These are phyloP conservation scores for Pezicula carpinea DNA, from an alignment of 2,329 filamentous ascomycete genomes.

Conservation along the genomic window DNA sequence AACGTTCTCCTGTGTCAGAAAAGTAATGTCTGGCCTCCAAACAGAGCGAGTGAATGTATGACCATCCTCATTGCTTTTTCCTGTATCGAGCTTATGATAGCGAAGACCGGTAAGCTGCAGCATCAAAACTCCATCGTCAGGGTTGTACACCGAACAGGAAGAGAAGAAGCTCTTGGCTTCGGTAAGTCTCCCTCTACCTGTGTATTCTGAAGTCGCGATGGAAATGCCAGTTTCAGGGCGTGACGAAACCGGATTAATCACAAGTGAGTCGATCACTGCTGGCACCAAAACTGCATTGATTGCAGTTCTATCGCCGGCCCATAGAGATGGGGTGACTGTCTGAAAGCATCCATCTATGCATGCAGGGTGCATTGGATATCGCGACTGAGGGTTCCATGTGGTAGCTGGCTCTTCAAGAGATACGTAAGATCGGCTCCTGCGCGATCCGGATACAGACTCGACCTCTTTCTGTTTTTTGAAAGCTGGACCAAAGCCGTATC, in stretches of 20 bases:
- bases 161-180: constrained; percentile 5
- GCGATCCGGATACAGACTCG: constrained; percentile 13
- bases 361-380: constrained; percentile 30
- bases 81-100: constrained; percentile 10
- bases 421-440: constrained; percentile 13
- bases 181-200: constrained; percentile 6
- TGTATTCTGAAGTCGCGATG: constrained; percentile 5
- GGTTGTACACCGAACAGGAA: constrained; percentile 11
- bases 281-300: constrained; percentile 16
- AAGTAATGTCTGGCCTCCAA: constrained; percentile 21
- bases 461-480: constrained; percentile 11
- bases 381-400: constrained; percentile 17
- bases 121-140: constrained; percentile 14
- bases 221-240: constrained; percentile 3
- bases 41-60: constrained; percentile 4
- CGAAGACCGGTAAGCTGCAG: constrained; percentile 17
- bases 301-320: constrained; percentile 13
- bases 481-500: constrained; percentile 13
- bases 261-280: constrained; percentile 16
- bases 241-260: constrained; percentile 11
- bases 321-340: constrained; percentile 18
- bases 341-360: constrained; percentile 28
- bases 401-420: constrained; percentile 11
- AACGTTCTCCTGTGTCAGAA: constrained; percentile 9
- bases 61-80: not conserved